Evolutionary conservation across 2,329 filamentous ascomycete genomes (phyloP), one percentile per base, ranked within the genome.

Genomic region (Diaporthe sp.): DNA sequence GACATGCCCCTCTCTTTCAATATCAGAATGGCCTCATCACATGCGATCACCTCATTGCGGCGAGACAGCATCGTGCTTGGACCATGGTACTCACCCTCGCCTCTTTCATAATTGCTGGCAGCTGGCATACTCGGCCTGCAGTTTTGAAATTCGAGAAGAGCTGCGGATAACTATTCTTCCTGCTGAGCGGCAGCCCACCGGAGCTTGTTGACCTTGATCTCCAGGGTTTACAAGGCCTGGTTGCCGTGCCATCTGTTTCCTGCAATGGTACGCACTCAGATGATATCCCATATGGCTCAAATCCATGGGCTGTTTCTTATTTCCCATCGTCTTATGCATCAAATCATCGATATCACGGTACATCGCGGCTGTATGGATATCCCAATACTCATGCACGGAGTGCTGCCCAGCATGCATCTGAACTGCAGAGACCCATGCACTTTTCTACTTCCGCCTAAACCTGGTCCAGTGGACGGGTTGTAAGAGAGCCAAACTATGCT

Each of bases 401-500:
- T 39, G 9, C 63, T 17, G 63, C 19, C 44, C 63, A 66, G 13
- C 63, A 50, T 68, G 63, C 63, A 68, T 39, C 37, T 27, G 32
- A 25, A 47, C 63, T 39, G 63, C 47, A 51, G 63, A 51, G 63
- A 68, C 47, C 30, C 47, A 53, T 53, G 63, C 63, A 68, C 12
- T 27, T 30, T 39, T 19, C 30, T 66, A 22, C 63, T 39, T 68
- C 47, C 63, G 63, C 63, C 63, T 68, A 68, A 68, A 68, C 44
- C 63, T 50, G 63, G 63, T 68, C 44, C 32, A 51, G 63, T 68
- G 63, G 47, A 51, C 63, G 63, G 63, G 25, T n/a, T 51, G 63
- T n/a, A 53, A 27, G 47, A 53, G 63, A 68, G 63, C 63, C 44
- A 68, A 68, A 68, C 63, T 68, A 68, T 68, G 47, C 47, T 25